Conservation (phyloP, 495 filamentous ascomycete genomes). For the Aspergillus campestris region DNA sequence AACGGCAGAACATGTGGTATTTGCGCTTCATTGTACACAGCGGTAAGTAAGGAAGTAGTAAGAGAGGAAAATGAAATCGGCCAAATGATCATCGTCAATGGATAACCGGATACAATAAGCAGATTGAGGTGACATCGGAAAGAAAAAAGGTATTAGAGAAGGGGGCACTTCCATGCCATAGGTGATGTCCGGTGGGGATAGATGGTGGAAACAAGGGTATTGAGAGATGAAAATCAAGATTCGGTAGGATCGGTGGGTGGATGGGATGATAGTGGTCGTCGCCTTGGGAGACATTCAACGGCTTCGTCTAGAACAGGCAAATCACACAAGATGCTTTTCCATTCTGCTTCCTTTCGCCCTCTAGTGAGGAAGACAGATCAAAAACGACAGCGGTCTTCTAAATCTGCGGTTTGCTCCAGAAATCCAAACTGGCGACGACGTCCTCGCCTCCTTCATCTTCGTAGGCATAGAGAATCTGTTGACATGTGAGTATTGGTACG, state of each 20-base stretch:
- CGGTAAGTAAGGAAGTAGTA: not conserved
- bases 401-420: conserved; percentile 63
- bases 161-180: not conserved
- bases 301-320: no score
- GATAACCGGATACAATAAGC: conserved; percentile 3
- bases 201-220: no score
- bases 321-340: no score
- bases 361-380: no score
- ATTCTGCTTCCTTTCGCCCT: no score
- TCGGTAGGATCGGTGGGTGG: no score
- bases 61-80: conserved; percentile 3
- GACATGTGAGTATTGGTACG: not conserved
- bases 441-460: conserved; percentile 92
- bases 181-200: no score
- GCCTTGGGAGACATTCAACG: no score
- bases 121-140: conserved; percentile 5
- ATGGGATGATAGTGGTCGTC: no score
- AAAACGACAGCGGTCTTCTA: no score
- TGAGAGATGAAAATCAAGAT: not conserved
- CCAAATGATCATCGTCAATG: conserved; percentile 11
- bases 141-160: conserved; percentile 14
- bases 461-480: conserved; percentile 87
- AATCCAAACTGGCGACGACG: conserved; percentile 90
- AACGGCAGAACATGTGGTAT: conserved; percentile 28
- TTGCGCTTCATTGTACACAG: conserved; percentile 44